Base-by-base conservation (phyloP, 805 yeast genomes). In the Yarrowia hollandica region DNA sequence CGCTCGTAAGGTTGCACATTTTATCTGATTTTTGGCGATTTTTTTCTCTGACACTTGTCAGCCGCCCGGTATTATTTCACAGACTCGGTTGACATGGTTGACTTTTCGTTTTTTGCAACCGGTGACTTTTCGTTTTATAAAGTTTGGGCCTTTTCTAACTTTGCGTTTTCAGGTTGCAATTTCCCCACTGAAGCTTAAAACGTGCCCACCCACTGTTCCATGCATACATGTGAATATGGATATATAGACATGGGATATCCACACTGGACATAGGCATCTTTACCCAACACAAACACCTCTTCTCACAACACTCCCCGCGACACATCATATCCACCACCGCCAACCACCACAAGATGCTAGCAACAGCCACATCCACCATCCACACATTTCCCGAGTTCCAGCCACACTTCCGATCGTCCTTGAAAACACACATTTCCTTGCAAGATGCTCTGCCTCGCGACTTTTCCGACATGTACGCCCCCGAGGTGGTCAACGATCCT, bases 401-500 rank as follows among this genome's bases (percentile, higher is more conserved):
- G 8, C 55, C 55, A n/a, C 52, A 41, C 34, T 41, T 44, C 8
- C 25, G 35, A 44, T 4, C 35, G 11, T 23, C 23, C 15, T 11
- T 14, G 22, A 41, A 26, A 16, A n/a, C n/a, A n/a, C 48, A 26
- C 52, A 28, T 44, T 9, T 28, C 44, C 12, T 44, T 52, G 11
- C 44, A 52, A 21, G 58, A 52, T 34, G 58, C 58, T 10, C 64
- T 83, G n/a, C 88, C 88, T 0, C 68, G 68, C 14, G 72, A 72
- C 23, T 84, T 77, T 64, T 66, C 71, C 18, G 83, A 81, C 64
- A 81, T 82, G 80, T 84, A 84, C 66, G 71, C 83, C 0, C 78
- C 83, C 1, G 86, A 83, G 60, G 68, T 82, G 11, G 69, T 80
- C 21, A 74, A 76, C 34, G 78, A 78, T 60, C 76, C 79, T 8